Evolutionary conservation across 305 asterid species (phyloP).

Genomic region (Fraxinus sp.): DNA sequence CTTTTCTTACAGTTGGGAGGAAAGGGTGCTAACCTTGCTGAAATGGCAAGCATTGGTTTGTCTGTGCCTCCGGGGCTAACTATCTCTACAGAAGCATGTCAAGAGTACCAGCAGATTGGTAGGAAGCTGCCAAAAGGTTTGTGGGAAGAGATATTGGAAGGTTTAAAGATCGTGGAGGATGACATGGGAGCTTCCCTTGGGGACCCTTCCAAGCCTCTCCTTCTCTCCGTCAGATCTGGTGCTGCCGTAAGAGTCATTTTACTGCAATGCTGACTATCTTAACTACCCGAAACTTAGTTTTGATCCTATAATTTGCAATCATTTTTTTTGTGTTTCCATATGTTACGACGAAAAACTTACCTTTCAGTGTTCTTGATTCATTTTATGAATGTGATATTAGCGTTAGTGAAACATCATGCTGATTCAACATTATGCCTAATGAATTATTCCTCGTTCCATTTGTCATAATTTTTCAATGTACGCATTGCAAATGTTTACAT

Average conservation of each 20-base stretch:
- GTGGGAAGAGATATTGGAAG: constrained; percentile 86
- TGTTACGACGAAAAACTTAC: not conserved
- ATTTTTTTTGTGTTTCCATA: not conserved
- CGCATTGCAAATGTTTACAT: not conserved
- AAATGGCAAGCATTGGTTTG: constrained; percentile 95
- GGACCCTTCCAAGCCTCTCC: constrained; percentile 79
- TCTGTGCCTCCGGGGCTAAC: constrained; percentile 98
- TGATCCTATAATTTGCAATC: not conserved
- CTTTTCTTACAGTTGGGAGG: constrained; percentile 73
- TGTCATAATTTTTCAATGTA: not conserved
- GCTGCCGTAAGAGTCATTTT: constrained; percentile 65
- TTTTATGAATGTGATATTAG: not conserved
- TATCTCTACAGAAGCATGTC: constrained; percentile 94
- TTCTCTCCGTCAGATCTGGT: constrained; percentile 89
- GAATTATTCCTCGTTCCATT: not conserved
- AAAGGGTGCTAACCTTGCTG: constrained; percentile 97
- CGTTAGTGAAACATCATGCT: not conserved
- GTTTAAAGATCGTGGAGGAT: constrained; percentile 57
- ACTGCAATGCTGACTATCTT: not conserved
- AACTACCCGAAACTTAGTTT: not conserved
- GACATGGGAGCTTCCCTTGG: constrained; percentile 91
- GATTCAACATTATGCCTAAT: not conserved
- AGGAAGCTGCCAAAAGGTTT: constrained; percentile 65
- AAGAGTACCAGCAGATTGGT: constrained; percentile 75
- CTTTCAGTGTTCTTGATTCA: not conserved